Conservation (phyloP, 108 stramenopile genomes). For the Nitzschia palea region DNA sequence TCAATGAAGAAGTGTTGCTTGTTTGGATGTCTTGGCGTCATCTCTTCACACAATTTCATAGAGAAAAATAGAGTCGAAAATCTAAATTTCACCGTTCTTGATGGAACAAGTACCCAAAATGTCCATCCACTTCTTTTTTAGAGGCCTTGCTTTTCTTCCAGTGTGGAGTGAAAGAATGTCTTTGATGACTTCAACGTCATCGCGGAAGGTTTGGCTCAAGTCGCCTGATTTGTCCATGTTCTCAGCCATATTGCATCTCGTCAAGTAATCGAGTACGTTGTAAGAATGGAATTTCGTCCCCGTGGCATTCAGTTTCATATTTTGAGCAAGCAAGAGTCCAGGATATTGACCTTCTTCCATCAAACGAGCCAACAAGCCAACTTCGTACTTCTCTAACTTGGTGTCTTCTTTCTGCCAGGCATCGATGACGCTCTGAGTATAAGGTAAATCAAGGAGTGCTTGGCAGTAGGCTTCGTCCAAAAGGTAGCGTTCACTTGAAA, state of each 20-base stretch:
- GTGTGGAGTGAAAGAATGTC: conserved; percentile 27
- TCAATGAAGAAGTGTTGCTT: too few relatives aligned
- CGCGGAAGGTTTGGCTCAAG: conserved; percentile 22
- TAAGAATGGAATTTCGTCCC: conserved; percentile 9
- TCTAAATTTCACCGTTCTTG: background rate
- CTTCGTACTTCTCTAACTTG: background rate
- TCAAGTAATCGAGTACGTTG: background rate
- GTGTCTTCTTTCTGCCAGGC: background rate
- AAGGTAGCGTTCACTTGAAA: background rate
- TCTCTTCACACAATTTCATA: too few relatives aligned
- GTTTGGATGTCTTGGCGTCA: too few relatives aligned
- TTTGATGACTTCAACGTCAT: background rate
- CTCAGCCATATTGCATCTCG: background rate
- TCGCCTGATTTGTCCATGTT: background rate
- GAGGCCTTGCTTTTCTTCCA: conserved; percentile 12
- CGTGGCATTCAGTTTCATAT: conserved; percentile 22
- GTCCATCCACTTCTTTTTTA: conserved; percentile 35
- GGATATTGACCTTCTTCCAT: conserved; percentile 35
- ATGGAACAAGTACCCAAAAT: background rate
- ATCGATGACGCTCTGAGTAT: too few relatives aligned
- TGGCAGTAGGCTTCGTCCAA: background rate
- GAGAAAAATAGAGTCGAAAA: too few relatives aligned
- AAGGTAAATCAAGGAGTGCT: too few relatives aligned
- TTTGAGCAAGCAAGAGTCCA: conserved; percentile 25
- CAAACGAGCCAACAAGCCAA: conserved; percentile 23